Percentiles rank a stretch among this genome's conserved stretches.
phyloP scores from a whole-genome alignment of 2,329 filamentous ascomycete genomes.

The Stromatinia cepivora region DNA sequence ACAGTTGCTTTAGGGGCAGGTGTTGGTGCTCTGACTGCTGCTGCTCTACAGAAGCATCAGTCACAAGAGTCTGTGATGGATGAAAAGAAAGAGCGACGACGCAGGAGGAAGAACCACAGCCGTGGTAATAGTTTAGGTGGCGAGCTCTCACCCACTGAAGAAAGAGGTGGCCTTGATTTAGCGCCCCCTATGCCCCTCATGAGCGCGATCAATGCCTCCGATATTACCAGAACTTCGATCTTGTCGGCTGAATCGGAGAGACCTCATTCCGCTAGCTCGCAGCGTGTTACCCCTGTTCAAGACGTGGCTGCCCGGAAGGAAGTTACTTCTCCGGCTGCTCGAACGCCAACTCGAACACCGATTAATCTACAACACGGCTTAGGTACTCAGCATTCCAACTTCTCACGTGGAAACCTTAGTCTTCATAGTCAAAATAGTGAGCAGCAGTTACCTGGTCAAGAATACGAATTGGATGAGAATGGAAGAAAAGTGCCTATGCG shows the following conservation, averaged over 20 bases:
- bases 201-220: constrained; percentile 82
- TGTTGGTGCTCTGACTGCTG: constrained; percentile 59
- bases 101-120: constrained; percentile 49
- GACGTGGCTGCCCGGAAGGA: constrained; percentile 59
- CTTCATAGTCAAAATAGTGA: constrained; percentile 47
- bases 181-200: constrained; percentile 81
- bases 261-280: constrained; percentile 58
- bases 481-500: constrained; percentile 40
- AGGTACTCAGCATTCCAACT: constrained; percentile 61
- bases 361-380: constrained; percentile 57
- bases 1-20: constrained; percentile 40
- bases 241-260: constrained; percentile 77
- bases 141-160: constrained; percentile 40
- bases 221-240: constrained; percentile 84
- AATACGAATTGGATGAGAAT: constrained; percentile 42
- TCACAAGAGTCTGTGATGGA: constrained; percentile 59
- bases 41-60: constrained; percentile 63
- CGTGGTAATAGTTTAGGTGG: constrained; percentile 48
- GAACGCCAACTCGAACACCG: constrained; percentile 62
- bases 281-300: constrained; percentile 55
- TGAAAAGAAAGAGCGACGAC: constrained; percentile 45
- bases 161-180: constrained; percentile 55
- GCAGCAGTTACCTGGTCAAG: constrained; percentile 44
- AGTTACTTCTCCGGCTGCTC: constrained; percentile 59
- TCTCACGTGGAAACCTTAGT: constrained; percentile 50